Evolutionary conservation across 257 asterid genomes (phyloP), one percentile per base, ranked within the genome.

Genomic region (Solanum bulbocastanum): DNA sequence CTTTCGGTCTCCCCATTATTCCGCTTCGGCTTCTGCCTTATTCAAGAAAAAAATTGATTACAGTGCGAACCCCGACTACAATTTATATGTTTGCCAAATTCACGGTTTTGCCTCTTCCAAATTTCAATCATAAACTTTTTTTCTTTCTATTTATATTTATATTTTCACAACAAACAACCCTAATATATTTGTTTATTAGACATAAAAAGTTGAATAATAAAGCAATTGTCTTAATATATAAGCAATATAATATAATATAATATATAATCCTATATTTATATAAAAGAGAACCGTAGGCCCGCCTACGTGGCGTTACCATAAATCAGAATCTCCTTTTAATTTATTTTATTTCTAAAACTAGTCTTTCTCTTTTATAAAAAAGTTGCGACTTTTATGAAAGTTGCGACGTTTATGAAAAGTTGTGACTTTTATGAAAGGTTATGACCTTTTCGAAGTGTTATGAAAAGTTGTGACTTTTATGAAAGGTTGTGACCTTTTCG

Each of bases 1-100:
- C 99, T 90, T 96, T 97, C n/a, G 96, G 87, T 90, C 88, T 96
- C 89, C 99, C 99, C 99, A 97, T 97, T 88, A 22, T 69, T 91
- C 40, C 2, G 56, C 56, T 2, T 46, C 56, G 60, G 46, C 86
- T 74, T n/a, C 49, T 42, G 44, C 35, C 35, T 39, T 40, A 14
- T n/a, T 40, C 44, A 30, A 25, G 22, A 56, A 8, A 52, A 52
- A 56, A 56, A 76, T n/a, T 40, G 35, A 12, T 66, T 10, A 2
- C 25, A 42, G 37, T 40, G 83, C 23, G 12, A 40, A 23, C 35
- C 73, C 35, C 20, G 7, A 25, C 5, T 60, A 60, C 27, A 60
- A 60, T 60, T 58, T 60, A 60, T 60, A 22, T 60, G 66, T 58
- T 20, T 58, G 66, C 66, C 13, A 58, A 7, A 58, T 58, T 58